Conservation (phyloP, 441 rosid species). For the Syzygium syzygioides region DNA sequence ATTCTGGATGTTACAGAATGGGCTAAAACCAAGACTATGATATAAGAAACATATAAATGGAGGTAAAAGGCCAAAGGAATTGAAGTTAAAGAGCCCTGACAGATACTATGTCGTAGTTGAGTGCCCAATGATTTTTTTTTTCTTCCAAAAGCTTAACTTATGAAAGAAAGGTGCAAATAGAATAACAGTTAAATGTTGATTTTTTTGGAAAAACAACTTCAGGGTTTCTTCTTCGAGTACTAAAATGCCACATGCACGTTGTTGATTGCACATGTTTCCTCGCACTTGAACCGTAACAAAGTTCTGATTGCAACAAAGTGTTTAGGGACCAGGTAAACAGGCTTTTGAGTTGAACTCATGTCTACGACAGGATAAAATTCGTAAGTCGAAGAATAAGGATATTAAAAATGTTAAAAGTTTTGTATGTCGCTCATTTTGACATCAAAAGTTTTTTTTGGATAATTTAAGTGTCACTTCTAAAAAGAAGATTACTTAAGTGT, state of each 20-base stretch:
- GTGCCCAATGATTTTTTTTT: background rate
- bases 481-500: too few species aligned
- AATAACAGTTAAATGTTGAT: too few species aligned
- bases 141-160: background rate
- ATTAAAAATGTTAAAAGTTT: too few species aligned
- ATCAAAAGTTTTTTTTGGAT: too few species aligned
- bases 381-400: background rate
- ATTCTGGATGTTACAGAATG: background rate
- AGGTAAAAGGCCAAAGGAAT: background rate
- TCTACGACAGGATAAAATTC: background rate
- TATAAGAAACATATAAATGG: background rate
- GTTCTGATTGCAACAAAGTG: background rate
- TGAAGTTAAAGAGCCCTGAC: background rate
- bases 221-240: background rate
- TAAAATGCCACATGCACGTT: background rate
- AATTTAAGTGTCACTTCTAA: too few species aligned
- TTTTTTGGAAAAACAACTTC: background rate
- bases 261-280: background rate
- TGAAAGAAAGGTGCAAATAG: background rate
- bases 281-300: background rate
- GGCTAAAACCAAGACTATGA: background rate
- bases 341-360: background rate
- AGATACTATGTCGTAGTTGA: background rate
- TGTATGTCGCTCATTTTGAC: too few species aligned
- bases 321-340: background rate